phyloP scores from a whole-genome alignment of 495 filamentous ascomycete genomes.

The Xylaria palmicola region DNA sequence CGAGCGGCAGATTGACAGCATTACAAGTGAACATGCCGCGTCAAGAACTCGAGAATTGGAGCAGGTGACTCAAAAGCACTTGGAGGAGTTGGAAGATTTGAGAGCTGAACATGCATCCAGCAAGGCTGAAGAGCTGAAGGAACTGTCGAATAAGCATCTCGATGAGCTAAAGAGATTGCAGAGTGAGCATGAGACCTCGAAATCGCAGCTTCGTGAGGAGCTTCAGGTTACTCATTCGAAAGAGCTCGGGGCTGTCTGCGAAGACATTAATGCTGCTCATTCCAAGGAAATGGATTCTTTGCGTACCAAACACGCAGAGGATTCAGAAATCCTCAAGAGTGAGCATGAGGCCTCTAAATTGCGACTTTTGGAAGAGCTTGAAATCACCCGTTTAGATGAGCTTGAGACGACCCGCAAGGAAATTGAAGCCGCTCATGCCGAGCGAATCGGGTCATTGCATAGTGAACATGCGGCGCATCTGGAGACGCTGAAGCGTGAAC shows the following conservation, averaged over 20 bases:
- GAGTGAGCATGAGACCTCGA: conserved; percentile 8
- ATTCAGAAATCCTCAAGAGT: conserved; percentile 24
- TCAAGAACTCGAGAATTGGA: conserved; percentile 24
- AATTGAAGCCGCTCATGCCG: conserved; percentile 18
- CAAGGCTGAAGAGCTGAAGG: conserved; percentile 15
- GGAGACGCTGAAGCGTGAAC: conserved; percentile 16
- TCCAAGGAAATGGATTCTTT: conserved; percentile 13
- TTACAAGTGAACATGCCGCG: conserved; percentile 26
- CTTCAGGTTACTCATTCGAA: not conserved
- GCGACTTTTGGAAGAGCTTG: conserved; percentile 21
- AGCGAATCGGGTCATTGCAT: conserved; percentile 16
- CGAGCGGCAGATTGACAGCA: conserved; percentile 24
- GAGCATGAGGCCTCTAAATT: conserved; percentile 17
- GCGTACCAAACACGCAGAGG: conserved; percentile 23
- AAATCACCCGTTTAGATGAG: not conserved
- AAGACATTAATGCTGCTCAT: conserved; percentile 20
- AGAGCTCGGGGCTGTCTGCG: conserved; percentile 14
- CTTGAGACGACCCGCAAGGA: conserved; percentile 10
- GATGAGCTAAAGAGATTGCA: conserved; percentile 20
- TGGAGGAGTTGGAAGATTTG: conserved; percentile 24
- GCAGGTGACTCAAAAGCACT: conserved; percentile 18
- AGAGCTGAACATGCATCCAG: conserved; percentile 22
- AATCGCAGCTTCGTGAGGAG: not conserved
- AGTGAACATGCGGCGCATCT: conserved; percentile 27
- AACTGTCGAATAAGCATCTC: conserved; percentile 14